A percentile compares a stretch with the other conserved stretches of the same genome.
phyloP scores from a whole-genome alignment of 148 eudicot species.

The Rhododendron vialii region DNA sequence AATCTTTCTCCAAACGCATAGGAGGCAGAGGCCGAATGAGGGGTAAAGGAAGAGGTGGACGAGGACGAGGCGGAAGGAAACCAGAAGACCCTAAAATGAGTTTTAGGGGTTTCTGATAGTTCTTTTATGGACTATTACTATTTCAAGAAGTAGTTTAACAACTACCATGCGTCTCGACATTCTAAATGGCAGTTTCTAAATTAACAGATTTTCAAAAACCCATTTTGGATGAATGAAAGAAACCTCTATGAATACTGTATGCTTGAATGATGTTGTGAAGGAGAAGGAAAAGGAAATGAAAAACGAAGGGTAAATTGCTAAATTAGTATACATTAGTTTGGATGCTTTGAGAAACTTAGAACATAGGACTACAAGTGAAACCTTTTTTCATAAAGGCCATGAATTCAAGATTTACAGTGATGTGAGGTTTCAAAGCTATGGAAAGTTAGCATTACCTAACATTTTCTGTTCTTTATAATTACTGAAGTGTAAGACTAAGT shows the following conservation, averaged over 20 bases:
- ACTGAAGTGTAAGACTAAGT: neutral
- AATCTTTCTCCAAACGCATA: conserved; percentile 52
- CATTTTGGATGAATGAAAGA: neutral
- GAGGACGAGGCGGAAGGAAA: conserved; percentile 66
- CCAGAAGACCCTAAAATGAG: conserved; percentile 78
- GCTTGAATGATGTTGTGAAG: neutral
- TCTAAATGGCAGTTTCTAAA: neutral
- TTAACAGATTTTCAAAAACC: neutral
- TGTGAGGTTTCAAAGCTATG: neutral
- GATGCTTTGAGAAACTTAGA: neutral
- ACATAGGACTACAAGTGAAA: neutral
- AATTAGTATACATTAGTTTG: neutral
- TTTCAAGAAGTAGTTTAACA: neutral
- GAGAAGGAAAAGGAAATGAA: neutral
- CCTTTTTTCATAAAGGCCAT: neutral
- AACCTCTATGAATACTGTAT: neutral
- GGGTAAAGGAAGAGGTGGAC: conserved; percentile 46
- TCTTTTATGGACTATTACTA: neutral
- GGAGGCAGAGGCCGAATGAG: conserved; percentile 72
- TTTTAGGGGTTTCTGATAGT: conserved; percentile 68
- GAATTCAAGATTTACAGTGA: neutral
- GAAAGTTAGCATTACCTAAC: neutral
- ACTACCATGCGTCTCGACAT: neutral
- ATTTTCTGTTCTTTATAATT: neutral
- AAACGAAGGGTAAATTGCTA: neutral